Conservation (phyloP, 371 early-diverging fungal species). For the Umbelopsis sp. region DNA sequence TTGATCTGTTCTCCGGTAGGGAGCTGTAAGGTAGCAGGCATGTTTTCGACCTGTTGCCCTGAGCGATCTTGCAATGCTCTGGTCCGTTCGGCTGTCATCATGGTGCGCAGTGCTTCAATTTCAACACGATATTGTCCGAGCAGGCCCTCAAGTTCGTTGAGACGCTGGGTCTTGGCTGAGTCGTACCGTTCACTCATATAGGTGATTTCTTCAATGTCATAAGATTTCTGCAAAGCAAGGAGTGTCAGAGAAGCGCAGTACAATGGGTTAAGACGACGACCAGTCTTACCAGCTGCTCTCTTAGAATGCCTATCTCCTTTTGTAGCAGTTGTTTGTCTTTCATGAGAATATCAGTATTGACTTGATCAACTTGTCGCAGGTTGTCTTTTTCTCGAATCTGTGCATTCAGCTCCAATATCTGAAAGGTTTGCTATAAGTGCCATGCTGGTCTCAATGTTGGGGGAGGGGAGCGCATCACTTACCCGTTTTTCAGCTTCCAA, state of each 20-base stretch:
- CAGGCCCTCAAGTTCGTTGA: slow-evolving; percentile 64
- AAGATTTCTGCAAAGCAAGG: slow-evolving; percentile 47
- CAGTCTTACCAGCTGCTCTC: slow-evolving; percentile 54
- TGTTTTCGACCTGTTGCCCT: neutral
- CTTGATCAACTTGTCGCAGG: slow-evolving; percentile 18
- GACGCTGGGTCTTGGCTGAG: slow-evolving; percentile 57
- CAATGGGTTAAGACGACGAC: neutral
- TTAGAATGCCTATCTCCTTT: slow-evolving; percentile 54
- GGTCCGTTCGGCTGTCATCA: slow-evolving; percentile 11
- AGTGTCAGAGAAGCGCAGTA: neutral
- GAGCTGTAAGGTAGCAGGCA: neutral
- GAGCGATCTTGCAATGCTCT: slow-evolving; percentile 7
- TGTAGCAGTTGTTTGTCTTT: slow-evolving; percentile 37
- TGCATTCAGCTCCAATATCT: neutral
- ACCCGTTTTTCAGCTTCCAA: slow-evolving; percentile 4
- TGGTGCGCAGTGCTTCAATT: slow-evolving; percentile 11
- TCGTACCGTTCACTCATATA: slow-evolving; percentile 56
- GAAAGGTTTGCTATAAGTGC: neutral
- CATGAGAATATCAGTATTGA: slow-evolving; percentile 18
- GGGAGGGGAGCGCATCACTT: neutral
- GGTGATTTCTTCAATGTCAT: slow-evolving; percentile 64
- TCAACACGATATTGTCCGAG: slow-evolving; percentile 27
- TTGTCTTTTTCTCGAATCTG: slow-evolving; percentile 22
- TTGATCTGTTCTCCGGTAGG: slow-evolving; percentile 4
- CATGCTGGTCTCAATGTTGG: neutral